phyloP scores from a whole-genome alignment of 1,139 yeast genomes.

The Candida buenavistaensis region DNA sequence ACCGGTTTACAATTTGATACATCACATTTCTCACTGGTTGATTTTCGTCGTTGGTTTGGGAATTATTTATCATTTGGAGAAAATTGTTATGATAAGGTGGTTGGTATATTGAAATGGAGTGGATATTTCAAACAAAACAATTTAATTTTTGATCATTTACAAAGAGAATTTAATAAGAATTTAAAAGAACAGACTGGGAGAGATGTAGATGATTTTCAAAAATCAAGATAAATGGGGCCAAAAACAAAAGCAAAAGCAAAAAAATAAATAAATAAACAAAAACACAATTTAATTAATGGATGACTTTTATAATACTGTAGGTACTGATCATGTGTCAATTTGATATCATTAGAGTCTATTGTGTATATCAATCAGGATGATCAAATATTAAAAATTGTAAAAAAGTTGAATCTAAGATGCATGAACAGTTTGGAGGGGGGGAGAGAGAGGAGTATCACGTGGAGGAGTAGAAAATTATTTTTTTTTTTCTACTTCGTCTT shows the following conservation, averaged over 20 bases:
- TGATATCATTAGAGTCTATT: conserved; percentile 7
- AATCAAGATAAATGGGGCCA: too few relatives aligned
- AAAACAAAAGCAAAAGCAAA: too few relatives aligned
- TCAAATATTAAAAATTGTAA: conserved; percentile 15
- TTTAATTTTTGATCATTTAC: conserved; percentile 37
- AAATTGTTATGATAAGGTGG: conserved; percentile 46
- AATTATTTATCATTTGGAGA: conserved; percentile 58
- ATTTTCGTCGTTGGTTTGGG: conserved; percentile 53
- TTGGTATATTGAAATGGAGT: conserved; percentile 35
- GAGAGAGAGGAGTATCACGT: too few relatives aligned
- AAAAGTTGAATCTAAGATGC: conserved; percentile 12
- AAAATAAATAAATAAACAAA: neutral
- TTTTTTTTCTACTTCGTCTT: too few relatives aligned
- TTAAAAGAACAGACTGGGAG: conserved; percentile 39
- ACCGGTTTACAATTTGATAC: conserved; percentile 59
- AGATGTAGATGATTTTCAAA: conserved; percentile 23
- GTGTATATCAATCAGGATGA: conserved; percentile 12
- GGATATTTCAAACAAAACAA: conserved; percentile 48
- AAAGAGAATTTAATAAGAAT: conserved; percentile 30
- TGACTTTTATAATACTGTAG: too few relatives aligned
- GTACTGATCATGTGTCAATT: conserved; percentile 9
- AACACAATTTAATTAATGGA: neutral
- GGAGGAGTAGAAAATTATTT: too few relatives aligned
- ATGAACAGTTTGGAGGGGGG: conserved; percentile 10
- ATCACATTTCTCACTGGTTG: conserved; percentile 47